Evolutionary conservation across 352 stramenopile genomes (phyloP), one percentile per base, ranked within the genome.

Genomic region (Phytophthora tubulina): DNA sequence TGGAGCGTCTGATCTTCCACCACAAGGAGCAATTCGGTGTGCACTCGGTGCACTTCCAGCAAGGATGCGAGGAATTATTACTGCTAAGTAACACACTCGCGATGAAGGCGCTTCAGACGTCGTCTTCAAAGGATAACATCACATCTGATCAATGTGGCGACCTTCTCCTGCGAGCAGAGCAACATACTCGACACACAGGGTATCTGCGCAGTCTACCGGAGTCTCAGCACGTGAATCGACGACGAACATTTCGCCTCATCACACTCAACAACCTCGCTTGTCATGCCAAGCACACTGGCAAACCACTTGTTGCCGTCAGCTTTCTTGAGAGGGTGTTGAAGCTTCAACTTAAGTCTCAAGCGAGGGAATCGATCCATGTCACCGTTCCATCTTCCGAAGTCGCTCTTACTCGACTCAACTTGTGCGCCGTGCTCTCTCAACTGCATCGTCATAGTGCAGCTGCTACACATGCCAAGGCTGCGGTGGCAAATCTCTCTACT

Each of bases 201-300:
- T 87, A 88, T 42, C 41, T 91, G 44, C 66, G 66, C 17, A 76
- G 71, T 10, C 33, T 85, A 2, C 58, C 69, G 0, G 60, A 66
- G 31, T 21, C 52, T 27, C 21, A 63, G 3, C 71, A 85, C 44
- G 31, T 50, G 31, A 76, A 36, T 30, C 70, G 63, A 8, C 79
- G 81, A 7, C 56, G 75, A 4, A 69, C 63, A 9, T 75, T 92
- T 6, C 81, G 81, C 8, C 70, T 88, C 14, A 64, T 89, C 36
- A 83, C 74, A 10, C 78, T 92, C 68, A 92, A 92, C 62, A 92
- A 92, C 67, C 73, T 92, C 17, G 81, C 85, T 10, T 92, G 85
- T 48, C 87, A 81, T 63, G 63, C 83, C 50, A 86, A 85, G 42
- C 73, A 86, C 45, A 63, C 57, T 10, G 55, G 68, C 9, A 86